Evolutionary conservation across 371 early-diverging fungal genomes (phyloP).

Genomic region (Mucor irregularis): DNA sequence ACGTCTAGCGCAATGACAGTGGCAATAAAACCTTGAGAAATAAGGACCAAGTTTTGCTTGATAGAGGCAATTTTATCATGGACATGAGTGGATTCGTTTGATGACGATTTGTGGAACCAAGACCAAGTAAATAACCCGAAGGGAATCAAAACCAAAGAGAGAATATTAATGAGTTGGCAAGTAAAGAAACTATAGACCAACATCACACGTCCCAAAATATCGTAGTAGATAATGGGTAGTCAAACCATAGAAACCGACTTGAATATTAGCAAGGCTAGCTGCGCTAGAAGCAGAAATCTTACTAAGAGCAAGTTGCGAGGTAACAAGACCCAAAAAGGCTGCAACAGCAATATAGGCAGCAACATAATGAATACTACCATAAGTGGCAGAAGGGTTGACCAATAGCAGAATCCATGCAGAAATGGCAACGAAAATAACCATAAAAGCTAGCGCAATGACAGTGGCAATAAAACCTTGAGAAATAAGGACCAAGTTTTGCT

Average conservation of each 20-base stretch:
- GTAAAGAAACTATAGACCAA: constrained; percentile 48
- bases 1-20: constrained; percentile 9
- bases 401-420: constrained; percentile 11
- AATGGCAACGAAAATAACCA: constrained; percentile 13
- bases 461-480: constrained; percentile 17
- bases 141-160: constrained; percentile 36
- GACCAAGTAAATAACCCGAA: constrained; percentile 15
- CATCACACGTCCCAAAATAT: constrained; percentile 51
- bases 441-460: constrained; percentile 10
- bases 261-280: neutral
- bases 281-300: neutral
- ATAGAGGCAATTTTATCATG: neutral
- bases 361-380: constrained; percentile 24
- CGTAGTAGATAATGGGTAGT: constrained; percentile 51
- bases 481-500: neutral
- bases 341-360: constrained; percentile 13
- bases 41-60: neutral
- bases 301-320: constrained; percentile 16
- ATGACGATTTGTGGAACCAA: neutral
- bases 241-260: constrained; percentile 31
- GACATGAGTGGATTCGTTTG: neutral
- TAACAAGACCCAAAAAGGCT: constrained; percentile 24
- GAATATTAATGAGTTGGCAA: constrained; percentile 39
- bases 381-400: constrained; percentile 32
- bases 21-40: constrained; percentile 16